Percentiles rank a stretch among this genome's conserved stretches.
Conservation (phyloP, 352 stramenopile species). For the Halophytophthora polymorphica region DNA sequence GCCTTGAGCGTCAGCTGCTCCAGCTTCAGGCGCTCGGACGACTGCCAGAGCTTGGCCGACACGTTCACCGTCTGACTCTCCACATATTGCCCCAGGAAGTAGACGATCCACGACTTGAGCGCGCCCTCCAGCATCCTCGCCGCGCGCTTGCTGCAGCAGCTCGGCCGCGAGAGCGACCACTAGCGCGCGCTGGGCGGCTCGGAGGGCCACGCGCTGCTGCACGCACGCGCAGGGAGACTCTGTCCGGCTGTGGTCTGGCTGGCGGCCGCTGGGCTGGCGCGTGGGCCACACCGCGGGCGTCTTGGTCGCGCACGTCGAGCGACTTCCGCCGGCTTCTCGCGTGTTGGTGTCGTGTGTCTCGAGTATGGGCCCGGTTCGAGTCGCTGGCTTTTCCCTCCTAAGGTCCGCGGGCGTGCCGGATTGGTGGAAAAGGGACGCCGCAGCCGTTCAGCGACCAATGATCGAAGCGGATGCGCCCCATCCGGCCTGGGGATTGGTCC, state of each 20-base stretch:
- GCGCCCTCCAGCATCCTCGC: conserved; percentile 78
- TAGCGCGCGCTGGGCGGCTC: neutral
- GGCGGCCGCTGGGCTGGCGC: too few species aligned
- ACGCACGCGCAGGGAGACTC: too few species aligned
- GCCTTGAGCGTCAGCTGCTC: conserved; percentile 85
- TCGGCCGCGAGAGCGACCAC: neutral
- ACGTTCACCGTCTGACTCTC: conserved; percentile 84
- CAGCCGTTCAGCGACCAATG: too few species aligned
- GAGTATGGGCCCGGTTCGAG: too few species aligned
- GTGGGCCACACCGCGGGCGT: too few species aligned
- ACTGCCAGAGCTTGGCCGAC: conserved; percentile 86
- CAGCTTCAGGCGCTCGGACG: conserved; percentile 84
- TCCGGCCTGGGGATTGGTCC: too few species aligned
- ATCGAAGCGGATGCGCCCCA: too few species aligned
- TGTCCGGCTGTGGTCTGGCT: too few species aligned
- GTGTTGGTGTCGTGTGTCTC: too few species aligned
- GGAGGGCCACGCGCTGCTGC: neutral
- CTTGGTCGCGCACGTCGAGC: neutral
- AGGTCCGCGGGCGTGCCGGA: too few species aligned
- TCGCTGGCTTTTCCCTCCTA: too few species aligned
- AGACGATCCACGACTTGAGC: conserved; percentile 85
- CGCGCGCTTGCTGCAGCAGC: neutral
- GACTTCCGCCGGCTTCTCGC: neutral
- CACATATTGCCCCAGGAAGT: conserved; percentile 87
- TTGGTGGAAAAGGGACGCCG: too few species aligned